Evolutionary conservation across 2,329 filamentous ascomycete species (phyloP), one percentile per base, ranked within the genome.

Genomic region (Monosporascus sp.): DNA sequence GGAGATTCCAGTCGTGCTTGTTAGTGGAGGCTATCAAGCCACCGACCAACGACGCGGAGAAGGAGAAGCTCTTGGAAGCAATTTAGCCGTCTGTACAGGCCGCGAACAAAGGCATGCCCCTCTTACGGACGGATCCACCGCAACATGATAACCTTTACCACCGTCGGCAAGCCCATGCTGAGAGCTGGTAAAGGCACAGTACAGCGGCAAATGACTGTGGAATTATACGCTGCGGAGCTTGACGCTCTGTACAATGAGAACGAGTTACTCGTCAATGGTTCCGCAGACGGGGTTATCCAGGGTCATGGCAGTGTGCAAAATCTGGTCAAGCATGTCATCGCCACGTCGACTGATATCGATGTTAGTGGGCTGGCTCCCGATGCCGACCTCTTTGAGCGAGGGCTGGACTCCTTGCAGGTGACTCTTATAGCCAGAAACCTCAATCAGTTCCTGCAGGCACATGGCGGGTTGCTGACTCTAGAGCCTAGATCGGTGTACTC

Each of bases 131-230:
- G 48, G 20, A 59, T 63, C 35, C 48, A 58, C 28, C 55, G 50
- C 2, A 50, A 60, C 17, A 58, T 63, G 57, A 67, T 74, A 18
- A 41, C 64, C 3, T 67, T 74, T 24, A 62, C 65, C 0, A 53
- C 58, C 11, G 50, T 63, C 0, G 60, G 59, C 0, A 69, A 68
- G 55, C 69, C 72, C 1, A 63, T 74, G 51, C 55, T 61, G 3
- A 63, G 67, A 20, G 60, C 68, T 14, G 61, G 60, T 0, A 72
- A 74, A 52, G 72, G 72, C 2, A 73, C 70, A 2, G 57, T 73
- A 4, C 70, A 71, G 55, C 60, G 71, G 24, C 53, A 54, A 14
- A 38, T 54, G n/a, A 68, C 67, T 7, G 28, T 68, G 6, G 51
- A 61, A 7, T 37, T 66, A 7, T 72, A 72, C 48, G 54, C 57